Evolutionary conservation across 2,329 filamentous ascomycete genomes (phyloP), one percentile per base, ranked within the genome.

Genomic region (Dactylonectria estremocensis): DNA sequence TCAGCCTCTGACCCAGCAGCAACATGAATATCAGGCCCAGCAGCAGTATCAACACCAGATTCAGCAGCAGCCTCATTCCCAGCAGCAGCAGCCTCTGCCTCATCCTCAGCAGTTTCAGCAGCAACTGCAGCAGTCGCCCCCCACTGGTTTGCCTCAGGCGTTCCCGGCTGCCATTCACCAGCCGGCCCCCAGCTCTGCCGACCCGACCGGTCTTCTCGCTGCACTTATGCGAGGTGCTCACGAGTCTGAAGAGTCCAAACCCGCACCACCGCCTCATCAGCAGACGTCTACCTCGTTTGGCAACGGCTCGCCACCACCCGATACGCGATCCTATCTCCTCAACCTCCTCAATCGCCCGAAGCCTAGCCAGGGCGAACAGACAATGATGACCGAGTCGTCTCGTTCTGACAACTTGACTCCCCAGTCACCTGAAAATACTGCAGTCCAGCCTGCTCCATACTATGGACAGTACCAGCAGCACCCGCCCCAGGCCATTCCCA

Each of bases 321-420:
- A 94, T 79, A 93, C 95, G 5, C 93, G 97, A 80, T 91, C 95
- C 70, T 93, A 96, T 77, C 86, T 99, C 54, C 89, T 98, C 69
- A 92, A 94, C 74, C 86, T 98, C 66, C 88, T 99, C 70, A 96
- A 95, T 77, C 91, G 92, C 55, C 91, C 93, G 59, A 95, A 92
- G 82, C 89, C 90, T 13, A 85, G 86, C 65, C 89, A 91, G 79
- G 85, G 83, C 54, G 88, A 90, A 53, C 82, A 82, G 69, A 76
- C 80, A 6, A 74, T 81, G 60, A 58, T 84, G 68, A 77, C 79
- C 59, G 85, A 87, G 68, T 75, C 81, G 13, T 79, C 83, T 22
- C 83, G 84, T 61, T 81, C 83, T 28, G 77, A 78, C 71, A 83
- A 80, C 61, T 77, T 82, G 70, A 86, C 85, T 6, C 84, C 86